Base-by-base conservation (phyloP, 139 green algal genomes). In the Mesotaenium endlicherianum region DNA sequence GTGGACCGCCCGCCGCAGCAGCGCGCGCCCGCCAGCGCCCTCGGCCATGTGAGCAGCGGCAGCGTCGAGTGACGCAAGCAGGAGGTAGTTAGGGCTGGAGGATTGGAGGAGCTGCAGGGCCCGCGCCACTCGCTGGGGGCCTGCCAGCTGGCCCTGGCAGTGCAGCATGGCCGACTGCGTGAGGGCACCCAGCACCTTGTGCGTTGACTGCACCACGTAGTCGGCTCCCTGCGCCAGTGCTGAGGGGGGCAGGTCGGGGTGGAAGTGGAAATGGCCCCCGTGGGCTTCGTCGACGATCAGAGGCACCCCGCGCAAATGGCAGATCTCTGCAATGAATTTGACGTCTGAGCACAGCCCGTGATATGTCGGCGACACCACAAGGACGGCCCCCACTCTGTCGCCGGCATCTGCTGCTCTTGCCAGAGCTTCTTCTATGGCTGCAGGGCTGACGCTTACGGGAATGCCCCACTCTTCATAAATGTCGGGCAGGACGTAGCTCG, bases 161-260 rank as follows among this genome's bases (percentile, higher is more conserved):
- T 98, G 95, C 78, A 98, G 92, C 95, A 98, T 96, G n/a, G 95
- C 92, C 0, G 93, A 89, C 91, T 98, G 95, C 11, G 93, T 97
- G 81, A 98, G 86, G 0, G 93, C 78, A 14, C 41, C 42, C 3
- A 87, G 55, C 55, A 92, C 90, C 89, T 98, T 99, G 89, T 98
- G 96, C 2, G 93, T 98, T 17, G 94, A 98, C 87, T 98, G 94
- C 14, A 98, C 86, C 20, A 91, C 92, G 34, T 97, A 14, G 71
- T 98, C 94, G 0, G 95, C 95, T 41, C 94, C 93, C 11, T 41
- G 50, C 3, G 83, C 36, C 31, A 98, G 84, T 0, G 94, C 92
- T 0, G 83, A 69, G 30, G n/a, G 16, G 34, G 74, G 77, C 0
- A 89, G 31, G 17, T 44, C 55, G 38, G 40, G 42, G 72, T 80